A percentile compares a stretch with the other conserved stretches of the same genome.
phyloP scores from a whole-genome alignment of 192 early-diverging fungal species.

The Coemansia sp. region DNA sequence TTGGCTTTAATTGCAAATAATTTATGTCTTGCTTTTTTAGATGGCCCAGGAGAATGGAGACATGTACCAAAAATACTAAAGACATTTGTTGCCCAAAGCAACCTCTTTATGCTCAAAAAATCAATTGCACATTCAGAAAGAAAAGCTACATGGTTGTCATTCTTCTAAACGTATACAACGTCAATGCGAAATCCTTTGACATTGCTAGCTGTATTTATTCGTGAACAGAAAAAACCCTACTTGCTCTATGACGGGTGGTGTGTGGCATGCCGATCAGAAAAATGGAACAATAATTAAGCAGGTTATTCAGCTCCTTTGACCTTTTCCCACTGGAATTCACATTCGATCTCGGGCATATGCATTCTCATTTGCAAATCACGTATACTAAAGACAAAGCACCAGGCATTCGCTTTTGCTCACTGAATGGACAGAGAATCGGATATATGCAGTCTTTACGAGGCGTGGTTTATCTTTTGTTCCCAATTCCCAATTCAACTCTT shows the following conservation, averaged over 20 bases:
- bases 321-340: not conserved
- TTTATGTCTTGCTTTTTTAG: too few species aligned
- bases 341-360: not conserved
- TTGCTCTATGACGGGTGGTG: not conserved
- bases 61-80: too few species aligned
- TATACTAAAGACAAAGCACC: slow-evolving; percentile 2
- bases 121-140: too few species aligned
- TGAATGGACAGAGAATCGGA: not conserved
- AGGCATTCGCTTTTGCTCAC: not conserved
- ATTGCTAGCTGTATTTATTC: too few species aligned
- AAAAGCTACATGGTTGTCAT: too few species aligned
- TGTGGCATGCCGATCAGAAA: not conserved
- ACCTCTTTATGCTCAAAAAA: too few species aligned
- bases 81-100: not conserved
- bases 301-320: not conserved
- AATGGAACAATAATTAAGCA: not conserved
- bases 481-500: not conserved
- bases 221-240: too few species aligned
- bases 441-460: not conserved
- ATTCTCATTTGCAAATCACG: slow-evolving; percentile 9
- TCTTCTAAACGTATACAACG: too few species aligned
- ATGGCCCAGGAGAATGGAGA: not conserved
- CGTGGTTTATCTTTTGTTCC: not conserved
- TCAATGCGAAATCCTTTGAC: too few species aligned
- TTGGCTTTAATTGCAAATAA: too few species aligned